A percentile compares a stretch with the other conserved stretches of the same genome.
Conservation (phyloP, 495 filamentous ascomycete species). For the Venustampulla echinocandica region DNA sequence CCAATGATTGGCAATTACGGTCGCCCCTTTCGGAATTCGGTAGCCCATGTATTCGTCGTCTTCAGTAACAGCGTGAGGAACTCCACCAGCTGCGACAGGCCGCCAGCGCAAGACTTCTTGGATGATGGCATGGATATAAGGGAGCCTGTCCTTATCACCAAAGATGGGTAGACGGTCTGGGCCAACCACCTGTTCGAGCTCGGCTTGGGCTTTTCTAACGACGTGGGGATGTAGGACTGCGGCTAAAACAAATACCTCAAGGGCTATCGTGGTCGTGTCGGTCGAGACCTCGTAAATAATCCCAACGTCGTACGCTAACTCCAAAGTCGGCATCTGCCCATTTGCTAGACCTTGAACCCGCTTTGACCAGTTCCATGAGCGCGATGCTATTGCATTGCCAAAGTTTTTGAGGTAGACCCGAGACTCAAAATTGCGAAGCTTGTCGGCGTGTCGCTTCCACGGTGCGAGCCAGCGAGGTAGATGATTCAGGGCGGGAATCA, state of each 20-base stretch:
- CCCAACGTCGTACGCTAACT: neutral
- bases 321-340: neutral
- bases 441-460: conserved; percentile 5
- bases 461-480: conserved; percentile 6
- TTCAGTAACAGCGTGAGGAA: conserved; percentile 34
- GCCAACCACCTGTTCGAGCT: conserved; percentile 47
- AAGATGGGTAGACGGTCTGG: conserved; percentile 36
- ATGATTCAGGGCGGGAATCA: conserved; percentile 4
- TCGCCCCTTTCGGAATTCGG: conserved; percentile 40
- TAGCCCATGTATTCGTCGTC: conserved; percentile 41
- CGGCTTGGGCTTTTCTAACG: conserved; percentile 29
- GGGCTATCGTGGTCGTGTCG: conserved; percentile 1
- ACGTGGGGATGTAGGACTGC: neutral
- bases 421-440: conserved; percentile 4
- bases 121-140: conserved; percentile 37
- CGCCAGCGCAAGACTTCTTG: conserved; percentile 46
- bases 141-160: conserved; percentile 34
- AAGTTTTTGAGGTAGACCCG: conserved; percentile 3
- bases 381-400: neutral
- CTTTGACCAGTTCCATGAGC: conserved; percentile 2
- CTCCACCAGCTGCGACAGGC: conserved; percentile 30
- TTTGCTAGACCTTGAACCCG: neutral
- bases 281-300: neutral
- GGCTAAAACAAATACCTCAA: neutral
- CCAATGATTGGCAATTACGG: conserved; percentile 28